Evolutionary conservation across 116 monocot species (phyloP).

Genomic region (Iris pallida): DNA sequence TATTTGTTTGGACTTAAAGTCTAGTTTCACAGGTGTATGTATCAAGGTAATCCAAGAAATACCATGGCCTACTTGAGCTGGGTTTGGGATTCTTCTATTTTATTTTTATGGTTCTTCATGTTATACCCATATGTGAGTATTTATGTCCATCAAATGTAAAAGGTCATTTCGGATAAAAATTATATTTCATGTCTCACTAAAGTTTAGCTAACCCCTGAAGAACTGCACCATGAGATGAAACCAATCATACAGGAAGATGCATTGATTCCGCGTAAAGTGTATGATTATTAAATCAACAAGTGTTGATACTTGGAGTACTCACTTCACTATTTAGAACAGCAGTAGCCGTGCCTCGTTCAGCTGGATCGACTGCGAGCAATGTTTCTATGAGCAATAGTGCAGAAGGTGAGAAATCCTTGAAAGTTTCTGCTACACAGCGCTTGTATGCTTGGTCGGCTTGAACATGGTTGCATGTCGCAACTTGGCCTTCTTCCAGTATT

Average conservation of each 20-base stretch:
- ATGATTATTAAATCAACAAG: neutral
- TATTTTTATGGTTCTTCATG: too few relatives aligned
- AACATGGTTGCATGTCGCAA: slow-evolving; percentile 59
- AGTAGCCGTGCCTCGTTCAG: slow-evolving; percentile 56
- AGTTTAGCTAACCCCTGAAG: too few relatives aligned
- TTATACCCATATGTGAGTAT: too few relatives aligned
- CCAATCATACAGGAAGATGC: neutral
- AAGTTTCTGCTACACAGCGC: slow-evolving; percentile 54
- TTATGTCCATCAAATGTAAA: too few relatives aligned
- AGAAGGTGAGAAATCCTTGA: slow-evolving; percentile 55
- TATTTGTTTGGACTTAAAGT: too few relatives aligned
- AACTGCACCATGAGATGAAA: slow-evolving; percentile 37
- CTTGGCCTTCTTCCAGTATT: slow-evolving; percentile 75
- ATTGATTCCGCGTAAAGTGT: too few relatives aligned
- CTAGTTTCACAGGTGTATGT: too few relatives aligned
- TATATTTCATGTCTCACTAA: too few relatives aligned
- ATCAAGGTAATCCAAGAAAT: too few relatives aligned
- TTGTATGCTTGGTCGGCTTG: slow-evolving; percentile 60
- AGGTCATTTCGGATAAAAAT: too few relatives aligned
- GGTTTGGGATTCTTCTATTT: too few relatives aligned
- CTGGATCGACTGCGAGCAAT: slow-evolving; percentile 69
- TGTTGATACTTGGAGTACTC: slow-evolving; percentile 1
- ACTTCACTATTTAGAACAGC: slow-evolving; percentile 68
- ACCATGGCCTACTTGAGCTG: too few relatives aligned
- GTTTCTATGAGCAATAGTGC: slow-evolving; percentile 62